Conservation (phyloP, 2,329 filamentous ascomycete species). For the Paecilomyces sp. region DNA sequence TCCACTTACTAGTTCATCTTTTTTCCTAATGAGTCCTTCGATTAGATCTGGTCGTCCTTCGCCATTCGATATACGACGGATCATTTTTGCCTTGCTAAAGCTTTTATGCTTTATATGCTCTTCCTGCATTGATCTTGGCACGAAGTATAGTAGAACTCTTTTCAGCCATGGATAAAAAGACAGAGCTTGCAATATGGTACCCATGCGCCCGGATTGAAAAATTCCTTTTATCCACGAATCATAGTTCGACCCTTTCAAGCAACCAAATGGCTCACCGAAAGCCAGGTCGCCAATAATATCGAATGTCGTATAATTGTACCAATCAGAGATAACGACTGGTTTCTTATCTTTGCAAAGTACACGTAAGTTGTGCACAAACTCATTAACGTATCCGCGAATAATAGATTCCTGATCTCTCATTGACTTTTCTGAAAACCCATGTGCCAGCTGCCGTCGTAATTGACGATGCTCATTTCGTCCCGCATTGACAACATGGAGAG, state of each 20-base stretch:
- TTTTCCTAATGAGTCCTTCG: constrained; percentile 11
- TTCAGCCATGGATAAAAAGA: constrained; percentile 10
- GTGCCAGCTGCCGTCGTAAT: constrained; percentile 24
- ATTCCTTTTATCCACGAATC: constrained; percentile 19
- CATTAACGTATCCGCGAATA: constrained; percentile 17
- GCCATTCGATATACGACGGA: constrained; percentile 6
- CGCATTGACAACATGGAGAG: constrained; percentile 10
- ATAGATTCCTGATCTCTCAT: constrained; percentile 31
- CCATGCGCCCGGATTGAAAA: constrained; percentile 6
- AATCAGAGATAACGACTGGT: constrained; percentile 11
- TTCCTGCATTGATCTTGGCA: constrained; percentile 7
- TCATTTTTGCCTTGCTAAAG: constrained; percentile 10
- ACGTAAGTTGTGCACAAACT: constrained; percentile 7
- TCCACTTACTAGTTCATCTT: constrained; percentile 10
- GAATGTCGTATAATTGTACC: constrained; percentile 17
- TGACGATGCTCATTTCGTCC: constrained; percentile 17
- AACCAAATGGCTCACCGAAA: constrained; percentile 14
- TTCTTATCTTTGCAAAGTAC: neutral
- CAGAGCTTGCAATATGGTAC: constrained; percentile 9
- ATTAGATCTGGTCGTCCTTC: constrained; percentile 10
- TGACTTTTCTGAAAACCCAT: constrained; percentile 38
- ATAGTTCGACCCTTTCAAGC: constrained; percentile 10
- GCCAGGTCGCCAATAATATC: constrained; percentile 17
- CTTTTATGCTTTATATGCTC: constrained; percentile 6
- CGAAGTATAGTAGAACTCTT: constrained; percentile 3